These are phyloP conservation scores for Diddensiella santjacobensis DNA, from an alignment of 805 yeast genomes.

Conservation along the genomic window DNA sequence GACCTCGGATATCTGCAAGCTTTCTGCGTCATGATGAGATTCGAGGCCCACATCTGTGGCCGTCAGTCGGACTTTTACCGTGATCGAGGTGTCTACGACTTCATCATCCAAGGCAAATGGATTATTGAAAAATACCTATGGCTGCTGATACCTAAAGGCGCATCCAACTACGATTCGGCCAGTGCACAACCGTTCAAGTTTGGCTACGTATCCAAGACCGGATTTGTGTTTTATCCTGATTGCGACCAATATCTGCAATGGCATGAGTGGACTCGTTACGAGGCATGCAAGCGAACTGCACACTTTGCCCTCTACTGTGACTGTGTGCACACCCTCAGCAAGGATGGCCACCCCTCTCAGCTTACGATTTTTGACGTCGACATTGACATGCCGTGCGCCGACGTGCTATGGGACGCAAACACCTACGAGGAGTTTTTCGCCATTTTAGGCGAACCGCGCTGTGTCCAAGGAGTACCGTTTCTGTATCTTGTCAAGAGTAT, in stretches of 20 bases:
- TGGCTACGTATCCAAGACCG: slow-evolving; percentile 25
- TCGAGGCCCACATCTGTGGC: slow-evolving; percentile 23
- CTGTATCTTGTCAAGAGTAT: slow-evolving; percentile 31
- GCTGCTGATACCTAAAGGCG: slow-evolving; percentile 22
- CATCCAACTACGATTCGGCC: slow-evolving; percentile 6
- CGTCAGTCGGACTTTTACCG: not conserved
- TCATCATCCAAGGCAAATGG: slow-evolving; percentile 21
- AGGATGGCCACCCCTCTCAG: slow-evolving; percentile 9
- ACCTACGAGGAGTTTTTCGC: slow-evolving; percentile 26
- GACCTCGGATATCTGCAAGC: slow-evolving; percentile 31
- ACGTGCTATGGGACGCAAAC: slow-evolving; percentile 29
- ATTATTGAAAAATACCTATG: slow-evolving; percentile 26
- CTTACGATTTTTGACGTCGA: slow-evolving; percentile 31
- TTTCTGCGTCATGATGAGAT: slow-evolving; percentile 27
- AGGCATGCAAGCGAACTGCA: slow-evolving; percentile 38
- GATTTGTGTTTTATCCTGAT: slow-evolving; percentile 26
- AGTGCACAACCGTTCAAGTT: slow-evolving; percentile 21
- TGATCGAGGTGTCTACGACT: not conserved
- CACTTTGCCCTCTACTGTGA: slow-evolving; percentile 30
- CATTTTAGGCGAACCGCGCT: slow-evolving; percentile 24
- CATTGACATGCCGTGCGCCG: slow-evolving; percentile 30
- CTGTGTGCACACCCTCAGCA: slow-evolving; percentile 20
- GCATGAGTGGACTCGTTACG: slow-evolving; percentile 46
- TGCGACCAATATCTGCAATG: slow-evolving; percentile 36
- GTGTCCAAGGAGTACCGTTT: slow-evolving; percentile 28